Conservation (phyloP, 495 filamentous ascomycete species). For the Neurospora terricola region DNA sequence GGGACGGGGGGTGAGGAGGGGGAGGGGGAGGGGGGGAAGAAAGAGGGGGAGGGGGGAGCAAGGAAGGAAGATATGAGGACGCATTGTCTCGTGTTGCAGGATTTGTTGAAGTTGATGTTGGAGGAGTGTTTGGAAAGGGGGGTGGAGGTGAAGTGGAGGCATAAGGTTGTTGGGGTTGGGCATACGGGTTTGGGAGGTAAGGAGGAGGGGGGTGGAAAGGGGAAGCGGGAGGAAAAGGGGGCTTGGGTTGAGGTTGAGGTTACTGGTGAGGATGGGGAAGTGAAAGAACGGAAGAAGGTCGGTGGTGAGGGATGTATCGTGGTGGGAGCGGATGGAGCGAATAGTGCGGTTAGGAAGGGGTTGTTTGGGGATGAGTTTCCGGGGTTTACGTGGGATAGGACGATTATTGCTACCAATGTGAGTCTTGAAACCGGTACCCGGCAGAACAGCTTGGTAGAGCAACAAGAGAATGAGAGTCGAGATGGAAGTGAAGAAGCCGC, state of each 20-base stretch:
- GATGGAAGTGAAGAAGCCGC: not conserved
- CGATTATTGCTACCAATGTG: conserved; percentile 56
- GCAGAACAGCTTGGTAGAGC: not conserved
- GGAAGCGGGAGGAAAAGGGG: conserved; percentile 24
- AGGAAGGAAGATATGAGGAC: conserved; percentile 28
- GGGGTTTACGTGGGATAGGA: conserved; percentile 47
- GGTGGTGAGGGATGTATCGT: conserved; percentile 44
- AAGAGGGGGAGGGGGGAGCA: not conserved
- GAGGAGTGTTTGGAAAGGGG: conserved; percentile 36
- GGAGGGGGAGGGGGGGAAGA: not conserved
- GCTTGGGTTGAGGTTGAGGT: conserved; percentile 44
- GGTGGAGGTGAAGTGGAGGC: conserved; percentile 36
- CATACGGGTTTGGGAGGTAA: conserved; percentile 14
- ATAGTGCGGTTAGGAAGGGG: conserved; percentile 41
- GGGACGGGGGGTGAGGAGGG: not conserved
- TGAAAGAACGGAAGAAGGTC: conserved; percentile 25
- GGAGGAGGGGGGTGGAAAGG: not conserved
- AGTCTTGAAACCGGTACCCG: not conserved
- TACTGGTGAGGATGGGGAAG: conserved; percentile 1
- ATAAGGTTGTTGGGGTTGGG: conserved; percentile 37
- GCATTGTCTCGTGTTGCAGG: conserved; percentile 26
- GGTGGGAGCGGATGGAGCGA: conserved; percentile 48
- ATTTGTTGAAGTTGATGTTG: conserved; percentile 35
- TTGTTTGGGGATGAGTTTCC: conserved; percentile 52
- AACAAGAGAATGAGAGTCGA: too few relatives aligned